Evolutionary conservation across 1,139 yeast genomes (phyloP), one percentile per base, ranked within the genome.

Genomic region (Magnusiomyces tetraspermus): DNA sequence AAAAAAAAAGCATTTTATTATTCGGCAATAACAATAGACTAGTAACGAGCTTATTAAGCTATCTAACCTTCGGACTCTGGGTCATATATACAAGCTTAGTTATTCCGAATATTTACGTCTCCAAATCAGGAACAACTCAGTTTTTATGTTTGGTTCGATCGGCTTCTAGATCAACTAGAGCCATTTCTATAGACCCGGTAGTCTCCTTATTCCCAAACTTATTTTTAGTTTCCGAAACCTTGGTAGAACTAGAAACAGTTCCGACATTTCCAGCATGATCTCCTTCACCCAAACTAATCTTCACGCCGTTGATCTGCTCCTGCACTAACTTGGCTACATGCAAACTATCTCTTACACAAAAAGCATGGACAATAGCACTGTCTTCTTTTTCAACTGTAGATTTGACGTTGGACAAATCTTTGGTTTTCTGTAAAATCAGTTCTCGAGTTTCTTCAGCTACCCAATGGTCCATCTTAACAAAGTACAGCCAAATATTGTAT

Each of bases 401-500:
- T 57, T 58, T 41, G 19, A 76, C 67, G 53, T 69, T 67, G 17
- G 64, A 60, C 47, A 66, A 64, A 13, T 57, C 55, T 5, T 61
- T 61, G 61, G 78, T 76, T 38, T 68, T 64, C 3, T 66, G 54
- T 37, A 75, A 60, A 19, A 80, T 64, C 54, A 68, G 67, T 36
- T 68, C 70, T 51, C 82, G 67, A 1, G 84, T 75, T 24, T 62
- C 65, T 51, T 76, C 73, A 53, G 72, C 70, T 1, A 82, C 80
- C 89, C 89, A 83, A 60, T 78, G 78, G 63, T 83, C 89, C 17
- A 65, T 60, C 17, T 66, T 65, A 1, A 85, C 84, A 60, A 80
- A 81, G 58, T 75, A 77, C 1, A 72, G 62, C 86, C 86, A 82
- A 17, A 78, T 68, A 33, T 66, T 66, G 47, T 67, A 62, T n/a